These are phyloP conservation scores for Symmetrospora coprosmae DNA, from an alignment of 768 basidiomycete genomes.

Conservation along the genomic window DNA sequence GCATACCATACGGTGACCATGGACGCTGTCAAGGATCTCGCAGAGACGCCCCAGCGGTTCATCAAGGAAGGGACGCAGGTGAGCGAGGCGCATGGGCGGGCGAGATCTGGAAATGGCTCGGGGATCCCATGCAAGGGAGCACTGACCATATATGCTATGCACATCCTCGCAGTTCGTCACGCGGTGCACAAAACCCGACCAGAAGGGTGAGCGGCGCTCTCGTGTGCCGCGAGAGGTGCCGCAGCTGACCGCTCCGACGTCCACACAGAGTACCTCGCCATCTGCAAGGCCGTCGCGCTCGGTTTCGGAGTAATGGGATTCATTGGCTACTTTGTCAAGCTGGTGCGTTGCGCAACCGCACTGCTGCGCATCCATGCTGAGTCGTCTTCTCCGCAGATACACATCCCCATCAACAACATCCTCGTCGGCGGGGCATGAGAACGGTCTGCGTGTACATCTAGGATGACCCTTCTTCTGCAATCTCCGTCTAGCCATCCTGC, in stretches of 20 bases:
- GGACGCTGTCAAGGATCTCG: slow-evolving; percentile 55
- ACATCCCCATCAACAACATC: slow-evolving; percentile 33
- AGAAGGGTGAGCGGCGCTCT: slow-evolving; percentile 55
- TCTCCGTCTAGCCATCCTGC: no score
- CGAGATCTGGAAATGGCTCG: not conserved
- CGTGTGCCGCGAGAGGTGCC: not conserved
- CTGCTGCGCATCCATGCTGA: not conserved
- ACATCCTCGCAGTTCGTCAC: slow-evolving; percentile 59
- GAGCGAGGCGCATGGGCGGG: slow-evolving; percentile 28
- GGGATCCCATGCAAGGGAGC: no score
- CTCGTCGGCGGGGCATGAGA: slow-evolving; percentile 22
- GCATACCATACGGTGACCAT: slow-evolving; percentile 9
- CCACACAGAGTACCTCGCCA: slow-evolving; percentile 73
- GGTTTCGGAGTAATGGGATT: slow-evolving; percentile 99
- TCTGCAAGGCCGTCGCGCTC: slow-evolving; percentile 88
- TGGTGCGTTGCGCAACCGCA: slow-evolving; percentile 84
- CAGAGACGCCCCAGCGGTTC: slow-evolving; percentile 83
- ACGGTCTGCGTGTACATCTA: no score
- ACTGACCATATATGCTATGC: not conserved
- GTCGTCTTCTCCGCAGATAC: slow-evolving; percentile 26
- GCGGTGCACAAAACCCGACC: slow-evolving; percentile 92
- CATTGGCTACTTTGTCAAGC: slow-evolving; percentile 96
- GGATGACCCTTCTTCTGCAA: no score
- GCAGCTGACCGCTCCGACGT: not conserved
- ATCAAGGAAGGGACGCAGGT: slow-evolving; percentile 87